Evolutionary conservation across 345 rosid species (phyloP), one percentile per base, ranked within the genome.

Genomic region (Luvunga scandens): DNA sequence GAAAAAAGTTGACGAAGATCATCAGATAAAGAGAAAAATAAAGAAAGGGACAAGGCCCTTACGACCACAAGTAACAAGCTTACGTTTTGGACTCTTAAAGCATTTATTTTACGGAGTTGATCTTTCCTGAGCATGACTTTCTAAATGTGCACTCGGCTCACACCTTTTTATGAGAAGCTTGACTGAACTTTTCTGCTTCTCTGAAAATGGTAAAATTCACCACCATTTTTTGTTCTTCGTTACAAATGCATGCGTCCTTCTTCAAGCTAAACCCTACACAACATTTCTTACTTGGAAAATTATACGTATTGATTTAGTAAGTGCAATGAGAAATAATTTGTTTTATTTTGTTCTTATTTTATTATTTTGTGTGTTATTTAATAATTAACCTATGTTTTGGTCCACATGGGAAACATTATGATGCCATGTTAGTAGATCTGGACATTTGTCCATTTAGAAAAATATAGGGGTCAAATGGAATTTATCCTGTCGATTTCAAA

Each of bases 341-440:
- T 42, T 36, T 50, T 3, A 19, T 50, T 72, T 66, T 53, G 5
- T 7, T 57, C 0, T 25, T 10, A 2, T 14, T 64, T 7, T 34
- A 0, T 45, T 10, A 0, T 25, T 65, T 18, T 33, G 64, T 24
- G 45, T 48, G 39, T 18, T 69, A 28, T 69, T 42, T 39, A 7
- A 28, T 33, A 42, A 27, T 66, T 18, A 21, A 61, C 42, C 5
- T 39, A 45, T 61, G 42, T 76, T 71, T 69, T 78, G 85, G 81
- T 74, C 78, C 81, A 69, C 81, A 68, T 77, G 75, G 59, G 79
- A 72, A 72, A 69, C 61, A 83, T 79, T 53, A 86, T 79, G 82
- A 77, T 77, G 66, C 76, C 80, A 77, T 83, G 73, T 72, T 76
- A 56, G 57, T 75, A 75, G 73, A 71, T 79, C 57, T 33, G 38